phyloP scores from a whole-genome alignment of 129 eudicot genomes.

The Saposhnikovia divaricata region DNA sequence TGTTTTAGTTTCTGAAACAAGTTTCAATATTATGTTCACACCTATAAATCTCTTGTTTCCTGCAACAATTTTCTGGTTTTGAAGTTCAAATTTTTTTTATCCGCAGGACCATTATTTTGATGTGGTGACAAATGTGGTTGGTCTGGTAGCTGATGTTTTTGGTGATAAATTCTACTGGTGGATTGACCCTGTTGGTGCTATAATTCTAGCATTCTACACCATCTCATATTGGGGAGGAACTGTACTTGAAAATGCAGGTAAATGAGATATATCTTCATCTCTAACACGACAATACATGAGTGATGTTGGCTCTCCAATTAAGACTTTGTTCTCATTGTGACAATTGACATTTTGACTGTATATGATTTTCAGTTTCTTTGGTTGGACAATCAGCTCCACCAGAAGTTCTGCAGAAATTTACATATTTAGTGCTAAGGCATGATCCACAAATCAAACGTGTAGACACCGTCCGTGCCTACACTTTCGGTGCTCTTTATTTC shows the following conservation, averaged over 20 bases:
- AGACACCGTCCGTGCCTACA: slow-evolving; percentile 71
- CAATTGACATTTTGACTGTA: neutral
- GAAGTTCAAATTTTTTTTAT: neutral
- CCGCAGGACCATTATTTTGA: slow-evolving; percentile 64
- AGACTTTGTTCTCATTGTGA: too few species aligned
- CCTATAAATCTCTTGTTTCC: neutral
- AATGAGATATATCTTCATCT: neutral
- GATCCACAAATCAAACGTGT: slow-evolving; percentile 55
- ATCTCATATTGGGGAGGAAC: slow-evolving; percentile 69
- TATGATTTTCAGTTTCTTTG: slow-evolving; percentile 42
- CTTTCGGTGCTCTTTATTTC: slow-evolving; percentile 68
- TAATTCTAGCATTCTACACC: slow-evolving; percentile 58
- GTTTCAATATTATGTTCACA: neutral
- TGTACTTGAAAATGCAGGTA: slow-evolving; percentile 71
- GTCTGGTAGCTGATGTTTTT: slow-evolving; percentile 62
- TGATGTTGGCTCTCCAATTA: neutral
- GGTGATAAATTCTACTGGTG: slow-evolving; percentile 68
- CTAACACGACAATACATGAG: neutral
- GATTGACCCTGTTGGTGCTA: slow-evolving; percentile 75
- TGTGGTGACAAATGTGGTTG: too few species aligned
- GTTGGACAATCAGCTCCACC: slow-evolving; percentile 73
- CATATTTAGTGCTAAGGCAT: slow-evolving; percentile 54
- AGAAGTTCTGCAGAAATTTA: slow-evolving; percentile 65
- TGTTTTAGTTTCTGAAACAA: neutral
- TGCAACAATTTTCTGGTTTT: neutral